Evolutionary conservation across 73 alveolate genomes (phyloP).

Genomic region (Blepharisma stoltei): DNA sequence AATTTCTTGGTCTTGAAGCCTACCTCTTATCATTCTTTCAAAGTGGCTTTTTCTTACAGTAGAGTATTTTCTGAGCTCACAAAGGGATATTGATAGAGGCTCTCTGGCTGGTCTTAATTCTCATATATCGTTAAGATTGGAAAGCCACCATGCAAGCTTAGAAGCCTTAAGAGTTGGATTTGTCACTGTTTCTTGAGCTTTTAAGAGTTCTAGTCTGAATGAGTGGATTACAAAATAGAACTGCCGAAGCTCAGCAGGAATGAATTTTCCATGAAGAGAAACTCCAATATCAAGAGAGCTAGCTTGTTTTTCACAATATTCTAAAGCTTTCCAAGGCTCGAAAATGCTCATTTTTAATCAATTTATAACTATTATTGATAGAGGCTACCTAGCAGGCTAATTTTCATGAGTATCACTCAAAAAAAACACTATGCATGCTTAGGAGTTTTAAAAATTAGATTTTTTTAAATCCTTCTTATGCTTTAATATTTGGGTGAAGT

Average conservation of each 20-base stretch:
- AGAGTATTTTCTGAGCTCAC: conserved; percentile 2
- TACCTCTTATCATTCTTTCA: conserved; percentile 11
- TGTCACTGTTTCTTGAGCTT: background rate
- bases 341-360: conserved; percentile 15
- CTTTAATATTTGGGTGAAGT: too few relatives aligned
- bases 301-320: conserved; percentile 15
- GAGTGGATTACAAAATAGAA: background rate
- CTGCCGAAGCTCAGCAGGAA: conserved; percentile 22
- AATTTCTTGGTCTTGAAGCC: background rate
- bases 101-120: background rate
- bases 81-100: conserved; percentile 6
- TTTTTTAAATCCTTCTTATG: too few relatives aligned
- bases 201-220: background rate
- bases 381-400: too few relatives aligned
- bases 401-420: too few relatives aligned
- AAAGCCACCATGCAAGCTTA: conserved; percentile 23
- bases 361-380: background rate
- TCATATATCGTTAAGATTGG: background rate
- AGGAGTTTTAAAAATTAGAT: too few relatives aligned
- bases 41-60: background rate
- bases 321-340: conserved; percentile 10
- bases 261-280: conserved; percentile 14
- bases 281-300: background rate
- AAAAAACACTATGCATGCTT: too few relatives aligned
- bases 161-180: background rate